Evolutionary conservation across 148 eudicot genomes (phyloP).

Genomic region (Polygonum maritimum): DNA sequence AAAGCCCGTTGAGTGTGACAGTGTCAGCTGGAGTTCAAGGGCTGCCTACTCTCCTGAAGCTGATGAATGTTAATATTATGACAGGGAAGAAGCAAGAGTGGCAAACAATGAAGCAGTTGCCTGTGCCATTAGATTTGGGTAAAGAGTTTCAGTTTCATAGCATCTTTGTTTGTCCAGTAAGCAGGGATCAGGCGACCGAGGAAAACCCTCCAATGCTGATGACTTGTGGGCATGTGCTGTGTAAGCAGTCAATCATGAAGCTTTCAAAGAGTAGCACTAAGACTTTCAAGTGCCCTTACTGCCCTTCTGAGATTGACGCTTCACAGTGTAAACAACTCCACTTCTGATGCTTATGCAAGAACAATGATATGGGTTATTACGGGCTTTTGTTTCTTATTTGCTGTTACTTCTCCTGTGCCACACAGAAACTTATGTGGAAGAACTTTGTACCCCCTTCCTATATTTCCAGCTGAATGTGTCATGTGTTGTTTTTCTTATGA

Average conservation of each 20-base stretch:
- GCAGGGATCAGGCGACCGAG: constrained; percentile 76
- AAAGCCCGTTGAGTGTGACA: constrained; percentile 67
- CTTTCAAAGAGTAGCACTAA: constrained; percentile 67
- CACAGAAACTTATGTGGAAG: constrained; percentile 7
- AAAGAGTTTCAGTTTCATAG: constrained; percentile 77
- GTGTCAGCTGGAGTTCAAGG: constrained; percentile 76
- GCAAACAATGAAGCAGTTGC: constrained; percentile 79
- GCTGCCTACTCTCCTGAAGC: constrained; percentile 72
- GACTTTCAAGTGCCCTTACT: constrained; percentile 89
- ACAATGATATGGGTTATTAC: neutral
- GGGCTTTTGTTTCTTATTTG: neutral
- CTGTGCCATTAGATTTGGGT: constrained; percentile 68
- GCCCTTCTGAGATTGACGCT: constrained; percentile 66
- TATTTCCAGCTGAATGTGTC: neutral
- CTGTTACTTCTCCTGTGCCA: constrained; percentile 1
- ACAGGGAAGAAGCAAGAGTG: constrained; percentile 71
- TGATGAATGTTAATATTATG: constrained; percentile 88
- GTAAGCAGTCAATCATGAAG: constrained; percentile 79
- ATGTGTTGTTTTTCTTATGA: neutral
- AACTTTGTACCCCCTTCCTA: neutral
- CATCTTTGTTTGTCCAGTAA: constrained; percentile 81
- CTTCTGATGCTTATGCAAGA: constrained; percentile 29
- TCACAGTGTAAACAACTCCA: constrained; percentile 53
- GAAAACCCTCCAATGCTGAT: constrained; percentile 93
- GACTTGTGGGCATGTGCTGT: constrained; percentile 78